Evolutionary conservation across 1,284 basidiomycete species (phyloP).

Genomic region (Marasmius oreades): DNA sequence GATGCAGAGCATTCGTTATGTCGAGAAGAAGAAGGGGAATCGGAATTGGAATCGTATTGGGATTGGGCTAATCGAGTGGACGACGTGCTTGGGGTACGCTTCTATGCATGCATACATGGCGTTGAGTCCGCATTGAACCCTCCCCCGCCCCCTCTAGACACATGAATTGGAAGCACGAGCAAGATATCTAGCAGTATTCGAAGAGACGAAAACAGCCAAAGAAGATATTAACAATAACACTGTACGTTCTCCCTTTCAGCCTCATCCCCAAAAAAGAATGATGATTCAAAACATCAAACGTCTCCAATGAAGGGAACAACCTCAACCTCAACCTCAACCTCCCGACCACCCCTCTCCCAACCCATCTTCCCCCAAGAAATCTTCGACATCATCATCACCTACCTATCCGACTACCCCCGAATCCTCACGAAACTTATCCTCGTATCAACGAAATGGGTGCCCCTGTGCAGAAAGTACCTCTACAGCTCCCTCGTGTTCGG

Average conservation of each 20-base stretch:
- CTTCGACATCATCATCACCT: background rate
- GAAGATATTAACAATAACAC: background rate
- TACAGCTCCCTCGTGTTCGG: background rate
- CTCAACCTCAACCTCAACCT: no score
- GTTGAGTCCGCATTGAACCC: no score
- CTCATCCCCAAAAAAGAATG: background rate
- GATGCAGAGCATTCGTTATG: background rate
- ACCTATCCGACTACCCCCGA: background rate
- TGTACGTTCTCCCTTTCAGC: background rate
- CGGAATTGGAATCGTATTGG: no score
- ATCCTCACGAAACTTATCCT: background rate
- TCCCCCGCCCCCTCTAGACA: background rate
- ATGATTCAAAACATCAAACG: background rate
- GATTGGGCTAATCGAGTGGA: background rate
- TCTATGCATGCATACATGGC: background rate
- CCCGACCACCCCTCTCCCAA: background rate
- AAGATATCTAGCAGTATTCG: background rate
- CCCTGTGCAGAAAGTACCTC: background rate
- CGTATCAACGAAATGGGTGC: background rate
- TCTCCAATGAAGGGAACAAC: background rate
- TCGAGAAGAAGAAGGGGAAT: background rate
- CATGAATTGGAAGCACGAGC: background rate
- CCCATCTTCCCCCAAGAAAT: constrained; percentile 1
- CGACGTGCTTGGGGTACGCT: background rate
- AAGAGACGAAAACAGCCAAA: background rate